Evolutionary conservation across 371 early-diverging fungal species (phyloP).

Genomic region (Smittium culicis): DNA sequence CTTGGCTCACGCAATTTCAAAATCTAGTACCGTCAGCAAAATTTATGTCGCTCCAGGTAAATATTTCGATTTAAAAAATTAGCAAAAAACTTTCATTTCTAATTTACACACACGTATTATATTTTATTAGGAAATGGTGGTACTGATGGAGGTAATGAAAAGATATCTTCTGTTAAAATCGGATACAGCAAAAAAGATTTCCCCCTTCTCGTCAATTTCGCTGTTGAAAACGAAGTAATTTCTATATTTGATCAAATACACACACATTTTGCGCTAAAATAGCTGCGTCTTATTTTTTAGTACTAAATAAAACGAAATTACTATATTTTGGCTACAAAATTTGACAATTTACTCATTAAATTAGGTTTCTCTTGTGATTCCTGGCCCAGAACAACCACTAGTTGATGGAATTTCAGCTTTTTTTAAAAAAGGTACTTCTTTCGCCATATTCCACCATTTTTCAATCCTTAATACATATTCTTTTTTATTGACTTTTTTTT

Average conservation of each 20-base stretch:
- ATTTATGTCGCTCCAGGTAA: conserved; percentile 87
- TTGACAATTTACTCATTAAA: too few species aligned
- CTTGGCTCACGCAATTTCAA: conserved; percentile 78
- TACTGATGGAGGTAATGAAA: conserved; percentile 49
- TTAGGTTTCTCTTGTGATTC: conserved; percentile 61
- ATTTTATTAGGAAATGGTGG: conserved; percentile 77
- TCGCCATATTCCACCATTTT: too few species aligned
- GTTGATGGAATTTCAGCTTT: conserved; percentile 76
- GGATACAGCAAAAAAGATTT: conserved; percentile 48
- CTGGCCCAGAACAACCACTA: conserved; percentile 94
- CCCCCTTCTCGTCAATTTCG: conserved; percentile 59
- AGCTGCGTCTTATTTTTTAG: background rate
- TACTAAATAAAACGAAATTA: background rate
- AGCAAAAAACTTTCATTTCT: background rate
- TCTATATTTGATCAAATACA: background rate
- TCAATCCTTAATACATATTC: too few species aligned
- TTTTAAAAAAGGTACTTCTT: conserved; percentile 60
- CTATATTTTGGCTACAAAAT: too few species aligned
- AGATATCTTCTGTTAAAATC: conserved; percentile 67
- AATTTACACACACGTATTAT: background rate
- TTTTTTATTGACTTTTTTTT: conserved; percentile 2
- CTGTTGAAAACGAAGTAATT: conserved; percentile 55
- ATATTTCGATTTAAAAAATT: background rate
- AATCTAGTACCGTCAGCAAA: conserved; percentile 54
- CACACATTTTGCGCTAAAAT: background rate